Conservation (phyloP, 176 grass and related monocot species). For the Saccharum officinarum region DNA sequence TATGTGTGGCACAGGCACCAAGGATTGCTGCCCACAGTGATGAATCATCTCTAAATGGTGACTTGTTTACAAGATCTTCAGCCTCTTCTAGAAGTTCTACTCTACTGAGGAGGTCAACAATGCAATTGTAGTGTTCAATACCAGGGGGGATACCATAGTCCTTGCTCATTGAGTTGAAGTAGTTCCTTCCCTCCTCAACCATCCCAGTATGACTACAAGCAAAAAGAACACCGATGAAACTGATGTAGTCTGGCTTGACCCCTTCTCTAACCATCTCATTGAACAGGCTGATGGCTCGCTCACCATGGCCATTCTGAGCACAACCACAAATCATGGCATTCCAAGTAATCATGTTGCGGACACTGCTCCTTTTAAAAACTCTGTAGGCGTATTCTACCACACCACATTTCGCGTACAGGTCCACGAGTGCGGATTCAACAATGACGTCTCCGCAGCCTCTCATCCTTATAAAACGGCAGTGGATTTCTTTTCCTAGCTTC, state of each 20-base stretch:
- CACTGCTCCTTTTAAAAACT: constrained; percentile 55
- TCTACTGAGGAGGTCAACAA: constrained; percentile 86
- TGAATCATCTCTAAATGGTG: constrained; percentile 49
- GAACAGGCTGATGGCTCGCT: constrained; percentile 52
- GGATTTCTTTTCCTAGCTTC: constrained; percentile 75
- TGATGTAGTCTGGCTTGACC: constrained; percentile 62
- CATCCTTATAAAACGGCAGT: constrained; percentile 68
- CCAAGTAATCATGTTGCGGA: constrained; percentile 78
- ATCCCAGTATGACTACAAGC: constrained; percentile 78
- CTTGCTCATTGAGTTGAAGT: constrained; percentile 71
- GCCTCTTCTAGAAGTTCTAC: constrained; percentile 83
- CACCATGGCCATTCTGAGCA: constrained; percentile 78
- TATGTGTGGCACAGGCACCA: constrained; percentile 66
- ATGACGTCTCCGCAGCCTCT: constrained; percentile 52
- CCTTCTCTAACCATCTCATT: constrained; percentile 61
- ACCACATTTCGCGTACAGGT: constrained; percentile 90
- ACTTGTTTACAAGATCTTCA: constrained; percentile 74
- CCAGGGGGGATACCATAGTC: constrained; percentile 56
- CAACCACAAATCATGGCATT: constrained; percentile 90
- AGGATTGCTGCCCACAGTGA: constrained; percentile 77
- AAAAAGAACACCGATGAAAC: constrained; percentile 80
- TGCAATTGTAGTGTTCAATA: constrained; percentile 89
- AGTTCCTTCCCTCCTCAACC: constrained; percentile 65
- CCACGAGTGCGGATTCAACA: constrained; percentile 77
- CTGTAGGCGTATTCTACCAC: constrained; percentile 54